Evolutionary conservation across 202 grass and related monocot genomes (phyloP), one percentile per base, ranked within the genome.

Genomic region (Panicum hallii): DNA sequence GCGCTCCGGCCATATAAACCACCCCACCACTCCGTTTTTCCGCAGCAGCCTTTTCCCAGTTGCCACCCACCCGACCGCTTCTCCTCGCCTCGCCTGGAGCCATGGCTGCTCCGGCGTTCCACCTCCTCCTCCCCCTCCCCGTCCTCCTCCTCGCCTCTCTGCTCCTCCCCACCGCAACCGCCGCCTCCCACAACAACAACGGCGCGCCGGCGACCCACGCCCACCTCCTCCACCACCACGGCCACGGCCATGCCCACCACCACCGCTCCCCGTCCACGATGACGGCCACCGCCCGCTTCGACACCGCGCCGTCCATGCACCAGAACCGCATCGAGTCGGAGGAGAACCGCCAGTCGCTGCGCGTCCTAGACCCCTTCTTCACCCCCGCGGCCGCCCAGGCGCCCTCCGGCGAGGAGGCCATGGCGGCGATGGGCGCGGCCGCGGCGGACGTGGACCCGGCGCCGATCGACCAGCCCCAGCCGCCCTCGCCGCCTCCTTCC

Each of bases 291-390:
- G 55, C 72, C 40, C 72, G 69, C 72, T 48, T 82, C 65, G 41
- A 72, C 72, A 43, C 83, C 65, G 79, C 83, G 9, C 79, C 83
- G 11, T 82, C 88, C 72, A 82, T 90, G 83, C 88, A 82, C 78
- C 88, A 85, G 40, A 85, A 90, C 88, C 57, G 48, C 83, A 19
- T 82, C 28, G 83, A 85, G 40, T 67, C 42, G 23, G 74, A 50
- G 83, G 83, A 30, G 75, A 42, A 7, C 72, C 64, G 11, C 78
- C 64, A 82, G 65, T 90, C 83, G 20, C 74, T 87, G 43, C 83
- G 78, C 67, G 50, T 40, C 78, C 17, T 83, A 74, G 62, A 83
- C 50, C 74, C 79, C 76, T 43, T 56, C 72, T 30, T 36, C 57
- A 12, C 45, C 48, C 5, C 58, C 30, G 45, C 12, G 11, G 69